Conservation (phyloP, 345 rosid species). For the Syzygium aromaticum region DNA sequence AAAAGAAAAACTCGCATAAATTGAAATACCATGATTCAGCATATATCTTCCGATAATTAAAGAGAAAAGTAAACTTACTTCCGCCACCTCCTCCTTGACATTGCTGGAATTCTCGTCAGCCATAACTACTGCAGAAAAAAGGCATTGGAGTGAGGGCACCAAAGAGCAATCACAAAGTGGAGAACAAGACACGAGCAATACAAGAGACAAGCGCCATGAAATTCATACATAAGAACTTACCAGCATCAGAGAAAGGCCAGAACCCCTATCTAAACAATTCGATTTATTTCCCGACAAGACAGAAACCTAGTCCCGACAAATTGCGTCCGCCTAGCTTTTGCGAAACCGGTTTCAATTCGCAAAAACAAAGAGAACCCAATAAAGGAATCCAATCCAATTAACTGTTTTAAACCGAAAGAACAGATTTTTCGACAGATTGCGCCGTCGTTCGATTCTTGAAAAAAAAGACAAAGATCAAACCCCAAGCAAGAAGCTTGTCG, state of each 20-base stretch:
- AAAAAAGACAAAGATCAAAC: neutral
- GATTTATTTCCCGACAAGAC: neutral
- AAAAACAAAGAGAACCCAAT: neutral
- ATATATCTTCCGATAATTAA: neutral
- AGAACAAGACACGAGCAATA: neutral
- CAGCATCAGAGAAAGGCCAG: neutral
- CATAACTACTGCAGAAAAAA: conserved; percentile 18
- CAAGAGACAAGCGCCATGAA: neutral
- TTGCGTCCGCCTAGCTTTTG: neutral
- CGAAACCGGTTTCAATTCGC: neutral
- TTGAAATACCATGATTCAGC: neutral
- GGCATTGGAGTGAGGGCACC: neutral
- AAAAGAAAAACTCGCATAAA: neutral
- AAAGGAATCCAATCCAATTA: neutral
- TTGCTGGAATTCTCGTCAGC: conserved; percentile 35
- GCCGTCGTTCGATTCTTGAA: neutral
- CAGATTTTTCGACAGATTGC: neutral
- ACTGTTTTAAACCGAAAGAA: neutral
- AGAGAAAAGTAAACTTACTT: conserved; percentile 17
- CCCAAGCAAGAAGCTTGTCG: neutral
- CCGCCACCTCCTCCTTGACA: conserved; percentile 46
- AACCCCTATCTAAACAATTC: neutral
- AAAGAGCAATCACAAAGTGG: neutral
- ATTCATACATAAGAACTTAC: neutral
- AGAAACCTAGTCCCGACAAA: neutral